Conservation (phyloP, 2,329 filamentous ascomycete species). For the Colletotrichum eleusines region DNA sequence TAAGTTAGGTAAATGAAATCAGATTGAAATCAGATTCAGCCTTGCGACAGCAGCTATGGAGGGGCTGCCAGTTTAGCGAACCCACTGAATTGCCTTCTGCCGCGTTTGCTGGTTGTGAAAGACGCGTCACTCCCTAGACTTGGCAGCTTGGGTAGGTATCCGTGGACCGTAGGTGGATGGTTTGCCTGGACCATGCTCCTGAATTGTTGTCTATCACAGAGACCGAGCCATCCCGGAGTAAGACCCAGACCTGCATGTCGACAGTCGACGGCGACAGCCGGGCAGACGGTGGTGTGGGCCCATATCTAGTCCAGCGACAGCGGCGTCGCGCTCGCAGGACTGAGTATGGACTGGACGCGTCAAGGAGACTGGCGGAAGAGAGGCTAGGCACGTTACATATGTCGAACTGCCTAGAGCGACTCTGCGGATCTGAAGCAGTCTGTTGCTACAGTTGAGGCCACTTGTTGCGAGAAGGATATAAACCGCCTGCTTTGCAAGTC, state of each 20-base stretch:
- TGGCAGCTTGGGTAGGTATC: background rate
- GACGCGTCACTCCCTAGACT: constrained; percentile 13
- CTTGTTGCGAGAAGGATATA: background rate
- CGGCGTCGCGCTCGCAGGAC: background rate
- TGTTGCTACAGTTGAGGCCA: background rate
- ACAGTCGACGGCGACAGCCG: background rate
- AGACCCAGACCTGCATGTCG: background rate
- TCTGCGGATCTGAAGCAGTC: background rate
- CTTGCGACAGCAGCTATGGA: background rate
- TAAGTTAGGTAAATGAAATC: background rate
- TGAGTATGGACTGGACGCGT: background rate
- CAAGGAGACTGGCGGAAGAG: background rate
- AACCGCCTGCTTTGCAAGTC: background rate
- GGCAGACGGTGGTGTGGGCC: background rate
- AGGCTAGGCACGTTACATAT: background rate
- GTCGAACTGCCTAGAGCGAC: background rate
- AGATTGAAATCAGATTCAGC: constrained; percentile 15
- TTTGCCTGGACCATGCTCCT: background rate
- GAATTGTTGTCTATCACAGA: background rate
- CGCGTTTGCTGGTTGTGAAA: background rate
- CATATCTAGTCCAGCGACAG: background rate
- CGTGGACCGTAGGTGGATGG: background rate
- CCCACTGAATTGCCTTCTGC: constrained; percentile 22
- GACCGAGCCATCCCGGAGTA: constrained; percentile 5
- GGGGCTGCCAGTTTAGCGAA: background rate